These are phyloP conservation scores for Rhizopus arrhizus DNA, from an alignment of 371 early-diverging fungal species.

Conservation along the genomic window DNA sequence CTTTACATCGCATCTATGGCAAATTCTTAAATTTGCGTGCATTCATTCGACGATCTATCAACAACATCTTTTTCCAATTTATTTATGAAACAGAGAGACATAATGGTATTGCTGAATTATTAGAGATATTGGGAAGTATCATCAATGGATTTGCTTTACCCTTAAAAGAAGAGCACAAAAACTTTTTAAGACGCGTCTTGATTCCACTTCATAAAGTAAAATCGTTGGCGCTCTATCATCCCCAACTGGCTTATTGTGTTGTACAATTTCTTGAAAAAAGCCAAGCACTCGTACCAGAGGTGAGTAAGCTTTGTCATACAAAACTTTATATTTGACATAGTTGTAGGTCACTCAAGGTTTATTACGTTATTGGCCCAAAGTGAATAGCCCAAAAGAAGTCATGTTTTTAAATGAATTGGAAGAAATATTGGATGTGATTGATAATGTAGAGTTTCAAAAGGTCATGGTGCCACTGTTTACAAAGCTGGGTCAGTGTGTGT, in stretches of 20 bases:
- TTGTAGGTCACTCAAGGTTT: slow-evolving; percentile 80
- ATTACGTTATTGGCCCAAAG: slow-evolving; percentile 96
- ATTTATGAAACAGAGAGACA: slow-evolving; percentile 95
- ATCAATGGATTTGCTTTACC: slow-evolving; percentile 98
- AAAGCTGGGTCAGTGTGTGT: slow-evolving; percentile 90
- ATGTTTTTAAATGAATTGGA: slow-evolving; percentile 98
- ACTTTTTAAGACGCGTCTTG: slow-evolving; percentile 88
- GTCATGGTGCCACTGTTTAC: slow-evolving; percentile 89
- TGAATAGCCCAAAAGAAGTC: slow-evolving; percentile 96
- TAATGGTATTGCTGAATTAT: slow-evolving; percentile 95
- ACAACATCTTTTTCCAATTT: slow-evolving; percentile 96
- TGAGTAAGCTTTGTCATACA: slow-evolving; percentile 18
- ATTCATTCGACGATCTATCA: slow-evolving; percentile 95
- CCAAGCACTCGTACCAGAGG: slow-evolving; percentile 84
- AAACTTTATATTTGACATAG: background rate
- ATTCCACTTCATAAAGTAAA: slow-evolving; percentile 95
- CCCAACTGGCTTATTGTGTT: slow-evolving; percentile 95
- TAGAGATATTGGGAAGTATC: slow-evolving; percentile 96
- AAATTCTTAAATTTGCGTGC: slow-evolving; percentile 95
- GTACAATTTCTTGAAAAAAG: slow-evolving; percentile 98
- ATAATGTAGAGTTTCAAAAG: slow-evolving; percentile 85
- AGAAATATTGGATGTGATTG: slow-evolving; percentile 92
- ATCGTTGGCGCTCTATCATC: slow-evolving; percentile 89
- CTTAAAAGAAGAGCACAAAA: slow-evolving; percentile 96
- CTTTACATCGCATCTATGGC: slow-evolving; percentile 96